These are phyloP conservation scores for Pestalotiopsis sp. DNA, from an alignment of 2,329 filamentous ascomycete genomes.

Conservation along the genomic window DNA sequence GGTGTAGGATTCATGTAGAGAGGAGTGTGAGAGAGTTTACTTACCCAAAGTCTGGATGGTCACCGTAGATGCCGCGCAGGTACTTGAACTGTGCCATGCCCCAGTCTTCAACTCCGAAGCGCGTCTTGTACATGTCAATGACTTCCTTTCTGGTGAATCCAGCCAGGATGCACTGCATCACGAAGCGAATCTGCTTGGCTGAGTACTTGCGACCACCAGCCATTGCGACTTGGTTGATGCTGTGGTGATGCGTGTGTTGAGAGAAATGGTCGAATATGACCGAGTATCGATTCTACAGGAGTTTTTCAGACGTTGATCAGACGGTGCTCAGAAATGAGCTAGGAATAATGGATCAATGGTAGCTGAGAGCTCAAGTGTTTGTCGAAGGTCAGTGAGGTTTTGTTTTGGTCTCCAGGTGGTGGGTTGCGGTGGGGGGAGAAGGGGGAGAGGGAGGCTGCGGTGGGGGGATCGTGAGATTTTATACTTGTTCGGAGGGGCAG, in stretches of 20 bases:
- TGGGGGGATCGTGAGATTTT: no score
- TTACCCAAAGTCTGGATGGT: slow-evolving; percentile 18
- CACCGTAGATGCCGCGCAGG: background rate
- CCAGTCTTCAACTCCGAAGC: slow-evolving; percentile 7
- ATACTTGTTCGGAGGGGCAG: no score
- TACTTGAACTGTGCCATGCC: slow-evolving; percentile 15
- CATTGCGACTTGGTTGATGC: slow-evolving; percentile 6
- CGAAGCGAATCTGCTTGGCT: slow-evolving; percentile 22
- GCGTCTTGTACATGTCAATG: slow-evolving; percentile 10
- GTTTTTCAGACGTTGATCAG: background rate
- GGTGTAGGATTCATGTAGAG: background rate
- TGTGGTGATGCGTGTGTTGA: background rate
- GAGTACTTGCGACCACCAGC: slow-evolving; percentile 22
- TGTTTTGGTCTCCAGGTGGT: background rate
- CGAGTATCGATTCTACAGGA: background rate
- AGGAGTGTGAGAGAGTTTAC: background rate
- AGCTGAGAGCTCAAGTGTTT: no score
- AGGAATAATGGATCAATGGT: no score
- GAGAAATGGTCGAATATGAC: background rate
- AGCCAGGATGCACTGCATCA: slow-evolving; percentile 16
- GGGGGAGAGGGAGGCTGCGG: no score
- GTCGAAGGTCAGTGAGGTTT: background rate
- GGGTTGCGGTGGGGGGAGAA: background rate
- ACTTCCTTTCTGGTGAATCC: slow-evolving; percentile 13
- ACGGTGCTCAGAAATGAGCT: no score